Evolutionary conservation across 139 green algal species (phyloP), one percentile per base, ranked within the genome.

Genomic region (Haematococcus lacustris): DNA sequence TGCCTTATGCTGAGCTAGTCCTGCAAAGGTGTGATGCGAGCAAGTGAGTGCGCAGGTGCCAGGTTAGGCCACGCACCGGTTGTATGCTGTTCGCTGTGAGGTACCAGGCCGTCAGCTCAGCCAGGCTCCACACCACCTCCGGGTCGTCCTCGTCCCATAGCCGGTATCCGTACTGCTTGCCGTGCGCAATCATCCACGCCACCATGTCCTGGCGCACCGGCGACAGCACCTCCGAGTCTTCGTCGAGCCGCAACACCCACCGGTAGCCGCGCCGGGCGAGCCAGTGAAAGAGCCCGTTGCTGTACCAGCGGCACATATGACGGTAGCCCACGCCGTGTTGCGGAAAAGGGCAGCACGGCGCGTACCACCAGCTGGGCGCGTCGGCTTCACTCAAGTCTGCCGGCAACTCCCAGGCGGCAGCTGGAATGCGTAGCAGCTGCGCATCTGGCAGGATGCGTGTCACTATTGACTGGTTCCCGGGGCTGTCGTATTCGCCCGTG

Each of bases 221-320:
- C 3, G 28, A 47, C 2, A 65, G 47, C 1, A 72, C 67, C 43
- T 72, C 47, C 23, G 67, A 72, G 33, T 72, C 67, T 34, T 72
- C 67, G 64, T 72, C 67, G 6, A 72, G 67, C 33, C 67, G 47
- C 35, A 72, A 33, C 67, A 72, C 67, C 67, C 67, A 72, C 4
- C 30, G 21, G 32, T 64, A 72, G 3, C 66, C 66, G 26, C 26
- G 26, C n/a, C 23, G 38, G 13, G 21, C 5, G 40, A 71, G 63
- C 37, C 51, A 69, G 2, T 69, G 35, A 25, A 72, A 72, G 30
- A 72, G 34, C 1, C 67, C 43, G 41, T 65, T 72, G 47, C 43
- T 72, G 67, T 64, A 72, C 67, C 67, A 72, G 1, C 67, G 38
- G 67, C 67, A 72, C 67, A 72, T 72, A 32, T 72, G 67, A 25